Evolutionary conservation across 2,329 filamentous ascomycete genomes (phyloP), one percentile per base, ranked within the genome.

Genomic region (Volutella citrinella): DNA sequence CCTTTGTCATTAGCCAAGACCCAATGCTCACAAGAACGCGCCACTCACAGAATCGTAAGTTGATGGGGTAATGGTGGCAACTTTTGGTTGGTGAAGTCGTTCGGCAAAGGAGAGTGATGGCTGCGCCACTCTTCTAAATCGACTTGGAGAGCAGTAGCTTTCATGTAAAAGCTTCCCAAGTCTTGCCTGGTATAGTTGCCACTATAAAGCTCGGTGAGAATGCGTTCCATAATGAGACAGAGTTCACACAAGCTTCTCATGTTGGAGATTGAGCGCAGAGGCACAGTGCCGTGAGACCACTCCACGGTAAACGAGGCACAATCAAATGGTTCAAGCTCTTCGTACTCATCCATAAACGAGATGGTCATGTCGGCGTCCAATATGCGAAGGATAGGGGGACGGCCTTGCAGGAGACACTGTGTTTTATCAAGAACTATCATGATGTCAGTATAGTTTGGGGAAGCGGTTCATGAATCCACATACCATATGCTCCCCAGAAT

Each of bases 321-420:
- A 54, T 64, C 66, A 78, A 14, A n/a, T n/a, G 63, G 56, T 33
- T 78, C 72, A 0, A 73, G 56, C 42, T 78, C 74, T 19, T 78
- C 74, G 19, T 64, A 76, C 0, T 60, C 61, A 30, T 76, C 71
- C 2, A 66, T 54, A 16, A 74, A 72, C 6, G 61, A 56, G 13
- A 72, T 63, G 0, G 71, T 65, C 0, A 76, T 68, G 9, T 61
- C 53, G 0, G 61, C 63, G 16, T 75, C 67, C 0, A 59, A 60
- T n/a, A 70, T 63, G 8, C 66, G 66, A 6, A 75, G 50, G 4
- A 55, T 68, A 0, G 64, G 65, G 0, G 72, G 75, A 1, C 73
- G 66, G 1, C 74, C 74, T 43, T 74, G 71, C 30, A 76, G 78
- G 0, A 78, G 48, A 11, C 64, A 69, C 39, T 78, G 73, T 7